Evolutionary conservation across 2,329 filamentous ascomycete genomes (phyloP).

Genomic region (Lachnellula arida): DNA sequence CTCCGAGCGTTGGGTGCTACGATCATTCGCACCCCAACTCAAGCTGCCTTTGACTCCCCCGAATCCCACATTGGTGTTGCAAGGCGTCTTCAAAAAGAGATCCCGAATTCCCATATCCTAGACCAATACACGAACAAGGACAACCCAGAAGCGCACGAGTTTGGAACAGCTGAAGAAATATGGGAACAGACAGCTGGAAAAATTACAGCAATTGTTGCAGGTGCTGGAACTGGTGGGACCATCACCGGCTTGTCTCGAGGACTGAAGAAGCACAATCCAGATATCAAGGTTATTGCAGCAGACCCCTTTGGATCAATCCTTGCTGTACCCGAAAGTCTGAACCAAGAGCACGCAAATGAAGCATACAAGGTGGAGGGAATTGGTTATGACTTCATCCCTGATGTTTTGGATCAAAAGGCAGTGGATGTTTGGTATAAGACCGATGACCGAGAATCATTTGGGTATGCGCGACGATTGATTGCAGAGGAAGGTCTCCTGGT

Average conservation of each 20-base stretch:
- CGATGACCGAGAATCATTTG: constrained; percentile 85
- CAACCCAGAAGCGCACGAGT: constrained; percentile 91
- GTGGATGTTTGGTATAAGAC: constrained; percentile 99
- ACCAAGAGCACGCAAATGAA: constrained; percentile 74
- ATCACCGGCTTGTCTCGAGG: constrained; percentile 86
- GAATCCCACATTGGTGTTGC: constrained; percentile 98
- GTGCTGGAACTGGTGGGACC: constrained; percentile 92
- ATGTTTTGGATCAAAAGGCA: constrained; percentile 74
- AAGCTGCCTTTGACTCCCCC: constrained; percentile 89
- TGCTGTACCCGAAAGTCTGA: constrained; percentile 73
- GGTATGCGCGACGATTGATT: constrained; percentile 84
- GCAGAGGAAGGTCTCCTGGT: constrained; percentile 91
- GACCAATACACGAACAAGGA: constrained; percentile 92
- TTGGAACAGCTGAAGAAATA: constrained; percentile 92
- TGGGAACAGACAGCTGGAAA: constrained; percentile 85
- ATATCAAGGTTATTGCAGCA: constrained; percentile 85
- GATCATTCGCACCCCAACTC: constrained; percentile 94
- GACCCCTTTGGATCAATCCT: constrained; percentile 92
- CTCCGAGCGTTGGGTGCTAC: constrained; percentile 90
- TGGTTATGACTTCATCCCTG: constrained; percentile 96
- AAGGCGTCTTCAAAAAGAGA: constrained; percentile 82
- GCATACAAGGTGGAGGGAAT: constrained; percentile 98
- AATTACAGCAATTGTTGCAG: constrained; percentile 79
- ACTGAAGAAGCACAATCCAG: constrained; percentile 77
- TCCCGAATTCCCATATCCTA: constrained; percentile 93